Conservation (phyloP, 163 green algal species). For the Scenedesmus sp. region DNA sequence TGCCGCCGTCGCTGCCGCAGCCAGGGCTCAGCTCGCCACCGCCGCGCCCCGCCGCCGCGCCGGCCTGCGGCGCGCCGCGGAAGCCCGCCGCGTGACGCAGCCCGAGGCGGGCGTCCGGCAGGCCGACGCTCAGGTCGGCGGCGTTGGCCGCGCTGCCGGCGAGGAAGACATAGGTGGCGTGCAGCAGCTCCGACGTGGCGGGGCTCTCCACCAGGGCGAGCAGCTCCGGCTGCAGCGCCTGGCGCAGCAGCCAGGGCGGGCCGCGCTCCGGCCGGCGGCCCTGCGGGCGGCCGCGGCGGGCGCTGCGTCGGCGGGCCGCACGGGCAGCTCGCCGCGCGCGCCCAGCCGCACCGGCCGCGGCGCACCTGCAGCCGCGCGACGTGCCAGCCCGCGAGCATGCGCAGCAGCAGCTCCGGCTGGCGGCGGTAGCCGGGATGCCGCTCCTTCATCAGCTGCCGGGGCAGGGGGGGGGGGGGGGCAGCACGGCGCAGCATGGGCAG, state of each 20-base stretch:
- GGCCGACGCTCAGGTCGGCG: constrained; percentile 36
- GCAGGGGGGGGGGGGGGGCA: background rate
- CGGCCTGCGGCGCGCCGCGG: background rate
- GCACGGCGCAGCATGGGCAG: background rate
- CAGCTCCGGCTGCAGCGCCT: constrained; percentile 49
- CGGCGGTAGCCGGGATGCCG: constrained; percentile 38
- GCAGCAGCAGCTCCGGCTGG: constrained; percentile 33
- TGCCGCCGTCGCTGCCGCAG: background rate
- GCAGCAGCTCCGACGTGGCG: constrained; percentile 47
- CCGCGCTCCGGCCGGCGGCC: constrained; percentile 32
- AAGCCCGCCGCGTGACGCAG: constrained; percentile 48
- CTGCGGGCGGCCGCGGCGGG: background rate
- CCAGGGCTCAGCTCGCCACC: background rate
- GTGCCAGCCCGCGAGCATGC: constrained; percentile 42
- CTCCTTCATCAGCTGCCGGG: constrained; percentile 30
- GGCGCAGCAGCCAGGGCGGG: constrained; percentile 55
- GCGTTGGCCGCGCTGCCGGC: constrained; percentile 46
- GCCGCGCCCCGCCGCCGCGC: background rate
- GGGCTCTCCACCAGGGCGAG: constrained; percentile 33
- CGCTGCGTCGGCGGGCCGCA: background rate
- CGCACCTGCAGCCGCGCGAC: constrained; percentile 35
- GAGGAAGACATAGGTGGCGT: constrained; percentile 52
- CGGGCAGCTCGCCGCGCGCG: too few relatives aligned
- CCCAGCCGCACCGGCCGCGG: background rate
- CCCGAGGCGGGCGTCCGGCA: constrained; percentile 46